Evolutionary conservation across 164 flowering plant genomes (phyloP).

Genomic region (Hamamelis virginiana): DNA sequence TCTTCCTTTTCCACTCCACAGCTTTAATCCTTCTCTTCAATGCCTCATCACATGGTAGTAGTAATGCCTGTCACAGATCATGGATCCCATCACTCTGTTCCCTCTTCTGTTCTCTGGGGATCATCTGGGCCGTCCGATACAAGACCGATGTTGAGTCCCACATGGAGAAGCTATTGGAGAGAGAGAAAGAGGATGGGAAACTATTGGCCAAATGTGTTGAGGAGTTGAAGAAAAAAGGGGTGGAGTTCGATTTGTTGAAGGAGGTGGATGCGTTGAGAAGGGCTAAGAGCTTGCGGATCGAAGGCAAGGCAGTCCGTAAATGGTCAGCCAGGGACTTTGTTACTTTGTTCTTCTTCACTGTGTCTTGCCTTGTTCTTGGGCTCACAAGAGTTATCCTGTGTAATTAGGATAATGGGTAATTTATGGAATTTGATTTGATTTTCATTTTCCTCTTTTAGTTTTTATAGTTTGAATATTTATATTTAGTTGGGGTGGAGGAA

Average conservation of each 20-base stretch:
- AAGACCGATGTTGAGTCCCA: conserved; percentile 74
- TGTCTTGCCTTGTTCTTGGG: conserved; percentile 62
- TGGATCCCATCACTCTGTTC: conserved; percentile 88
- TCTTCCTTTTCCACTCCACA: conserved; percentile 83
- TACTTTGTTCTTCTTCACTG: conserved; percentile 61
- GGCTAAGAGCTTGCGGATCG: conserved; percentile 87
- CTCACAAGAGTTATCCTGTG: conserved; percentile 70
- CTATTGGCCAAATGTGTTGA: conserved; percentile 76
- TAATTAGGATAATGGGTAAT: conserved; percentile 16
- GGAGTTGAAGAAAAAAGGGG: conserved; percentile 84
- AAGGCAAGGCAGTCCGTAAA: conserved; percentile 52
- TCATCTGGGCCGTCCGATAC: conserved; percentile 87
- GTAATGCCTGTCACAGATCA: conserved; percentile 57
- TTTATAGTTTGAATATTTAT: not conserved
- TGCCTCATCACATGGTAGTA: conserved; percentile 21
- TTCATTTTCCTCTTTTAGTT: not conserved
- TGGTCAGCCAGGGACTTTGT: conserved; percentile 90
- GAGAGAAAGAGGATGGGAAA: conserved; percentile 84
- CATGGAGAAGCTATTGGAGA: conserved; percentile 70
- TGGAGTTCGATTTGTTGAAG: conserved; percentile 85
- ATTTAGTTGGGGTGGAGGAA: not conserved
- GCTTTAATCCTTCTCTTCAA: conserved; percentile 70
- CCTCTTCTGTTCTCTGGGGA: conserved; percentile 63
- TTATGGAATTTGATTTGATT: not conserved
- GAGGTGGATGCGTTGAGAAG: conserved; percentile 89